These are phyloP conservation scores for Cubamyces sp. DNA, from an alignment of 768 basidiomycete genomes.

Conservation along the genomic window DNA sequence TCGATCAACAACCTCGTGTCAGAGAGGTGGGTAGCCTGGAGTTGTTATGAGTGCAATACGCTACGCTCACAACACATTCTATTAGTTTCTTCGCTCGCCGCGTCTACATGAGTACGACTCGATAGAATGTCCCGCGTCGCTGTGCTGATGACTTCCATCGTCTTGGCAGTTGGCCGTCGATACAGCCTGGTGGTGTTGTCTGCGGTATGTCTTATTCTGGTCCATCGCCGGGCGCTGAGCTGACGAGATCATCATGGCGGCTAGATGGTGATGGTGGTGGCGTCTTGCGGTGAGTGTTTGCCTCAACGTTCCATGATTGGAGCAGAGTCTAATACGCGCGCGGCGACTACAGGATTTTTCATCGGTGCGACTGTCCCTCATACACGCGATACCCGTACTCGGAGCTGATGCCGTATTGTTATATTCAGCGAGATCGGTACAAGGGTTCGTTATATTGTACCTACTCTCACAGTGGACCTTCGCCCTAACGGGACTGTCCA, in stretches of 20 bases:
- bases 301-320: neutral
- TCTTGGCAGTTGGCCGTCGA: neutral
- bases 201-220: neutral
- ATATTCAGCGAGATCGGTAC: neutral
- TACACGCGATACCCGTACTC: no score
- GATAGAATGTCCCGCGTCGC: no score
- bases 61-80: no score
- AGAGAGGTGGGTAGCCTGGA: neutral
- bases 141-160: neutral
- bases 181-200: neutral
- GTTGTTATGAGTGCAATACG: neutral
- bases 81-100: neutral
- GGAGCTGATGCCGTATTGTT: no score
- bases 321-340: no score
- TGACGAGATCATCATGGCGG: neutral
- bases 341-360: neutral
- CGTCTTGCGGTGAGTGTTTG: neutral
- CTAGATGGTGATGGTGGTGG: neutral
- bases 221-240: neutral
- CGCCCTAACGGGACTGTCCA: neutral
- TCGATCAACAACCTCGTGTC: neutral
- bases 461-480: no score
- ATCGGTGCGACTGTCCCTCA: neutral
- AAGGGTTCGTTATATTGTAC: neutral
- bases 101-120: slow-evolving; percentile 1